phyloP scores from a whole-genome alignment of 2,329 filamentous ascomycete genomes.

The Colletotrichum siamense region DNA sequence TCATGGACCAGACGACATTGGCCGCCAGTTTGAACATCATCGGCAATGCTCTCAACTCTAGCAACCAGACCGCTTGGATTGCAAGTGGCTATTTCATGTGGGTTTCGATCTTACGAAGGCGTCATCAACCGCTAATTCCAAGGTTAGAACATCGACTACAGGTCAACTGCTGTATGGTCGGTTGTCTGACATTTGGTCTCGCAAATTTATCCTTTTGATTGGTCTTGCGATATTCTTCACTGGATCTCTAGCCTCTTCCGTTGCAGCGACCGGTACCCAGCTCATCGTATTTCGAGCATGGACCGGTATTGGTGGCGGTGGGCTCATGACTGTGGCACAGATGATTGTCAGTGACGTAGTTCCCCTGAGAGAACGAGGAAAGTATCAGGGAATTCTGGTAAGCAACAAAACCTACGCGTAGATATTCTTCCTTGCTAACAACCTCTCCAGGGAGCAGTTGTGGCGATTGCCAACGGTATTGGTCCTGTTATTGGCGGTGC shows the following conservation, averaged over 20 bases:
- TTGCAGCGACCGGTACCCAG: slow-evolving; percentile 44
- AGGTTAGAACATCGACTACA: slow-evolving; percentile 45
- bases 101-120: slow-evolving; percentile 19
- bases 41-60: slow-evolving; percentile 53
- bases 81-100: slow-evolving; percentile 62
- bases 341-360: slow-evolving; percentile 56
- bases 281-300: slow-evolving; percentile 46
- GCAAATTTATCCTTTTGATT: slow-evolving; percentile 43
- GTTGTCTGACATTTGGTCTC: slow-evolving; percentile 52
- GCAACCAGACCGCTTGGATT: slow-evolving; percentile 58
- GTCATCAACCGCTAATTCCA: not conserved
- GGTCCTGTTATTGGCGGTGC: slow-evolving; percentile 60
- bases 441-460: slow-evolving; percentile 46
- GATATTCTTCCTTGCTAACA: not conserved
- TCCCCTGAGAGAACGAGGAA: slow-evolving; percentile 49
- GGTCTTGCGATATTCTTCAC: slow-evolving; percentile 47
- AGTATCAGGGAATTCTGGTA: slow-evolving; percentile 47
- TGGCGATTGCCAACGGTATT: slow-evolving; percentile 59
- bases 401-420: not conserved
- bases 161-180: slow-evolving; percentile 52
- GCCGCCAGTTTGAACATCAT: slow-evolving; percentile 61
- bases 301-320: slow-evolving; percentile 48
- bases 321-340: slow-evolving; percentile 47
- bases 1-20: slow-evolving; percentile 64
- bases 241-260: slow-evolving; percentile 48